Conservation (phyloP, 306 rosid species). For the Cucurbita pepo region DNA sequence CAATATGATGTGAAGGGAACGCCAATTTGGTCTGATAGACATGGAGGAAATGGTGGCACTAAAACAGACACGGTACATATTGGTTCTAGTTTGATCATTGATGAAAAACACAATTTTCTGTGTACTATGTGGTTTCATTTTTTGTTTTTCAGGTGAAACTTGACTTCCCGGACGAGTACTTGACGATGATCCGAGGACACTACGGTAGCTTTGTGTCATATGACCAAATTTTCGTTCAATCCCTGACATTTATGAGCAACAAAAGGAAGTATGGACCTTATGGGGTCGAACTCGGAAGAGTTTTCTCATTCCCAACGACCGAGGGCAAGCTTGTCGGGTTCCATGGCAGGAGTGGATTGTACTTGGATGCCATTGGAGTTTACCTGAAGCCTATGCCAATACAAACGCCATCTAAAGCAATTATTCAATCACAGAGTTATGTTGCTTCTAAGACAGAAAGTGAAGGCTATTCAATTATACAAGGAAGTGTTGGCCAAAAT, state of each 20-base stretch:
- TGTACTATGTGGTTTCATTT: not conserved
- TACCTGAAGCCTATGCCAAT: constrained; percentile 33
- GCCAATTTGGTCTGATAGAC: constrained; percentile 56
- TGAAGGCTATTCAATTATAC: constrained; percentile 50
- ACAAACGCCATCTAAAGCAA: constrained; percentile 22
- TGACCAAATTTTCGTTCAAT: constrained; percentile 30
- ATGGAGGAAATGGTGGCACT: constrained; percentile 71
- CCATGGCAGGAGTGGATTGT: constrained; percentile 65
- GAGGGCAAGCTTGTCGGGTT: constrained; percentile 78
- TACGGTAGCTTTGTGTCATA: constrained; percentile 32
- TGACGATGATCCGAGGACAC: constrained; percentile 46
- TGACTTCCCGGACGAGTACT: constrained; percentile 48
- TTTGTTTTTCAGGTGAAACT: constrained; percentile 34
- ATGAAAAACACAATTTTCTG: not conserved
- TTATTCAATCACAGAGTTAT: constrained; percentile 22
- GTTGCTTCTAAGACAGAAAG: constrained; percentile 15
- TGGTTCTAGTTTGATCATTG: not conserved
- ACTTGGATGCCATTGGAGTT: constrained; percentile 73
- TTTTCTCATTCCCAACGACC: constrained; percentile 36
- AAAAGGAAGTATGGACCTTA: constrained; percentile 43
- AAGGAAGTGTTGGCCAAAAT: constrained; percentile 51
- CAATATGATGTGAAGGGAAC: constrained; percentile 49
- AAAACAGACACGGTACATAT: constrained; percentile 15
- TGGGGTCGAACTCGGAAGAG: constrained; percentile 44
- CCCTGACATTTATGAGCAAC: constrained; percentile 49